Percentiles rank a stretch among this genome's conserved stretches.
phyloP scores from a whole-genome alignment of 257 asterid species.

The Fraxinus excelsior region DNA sequence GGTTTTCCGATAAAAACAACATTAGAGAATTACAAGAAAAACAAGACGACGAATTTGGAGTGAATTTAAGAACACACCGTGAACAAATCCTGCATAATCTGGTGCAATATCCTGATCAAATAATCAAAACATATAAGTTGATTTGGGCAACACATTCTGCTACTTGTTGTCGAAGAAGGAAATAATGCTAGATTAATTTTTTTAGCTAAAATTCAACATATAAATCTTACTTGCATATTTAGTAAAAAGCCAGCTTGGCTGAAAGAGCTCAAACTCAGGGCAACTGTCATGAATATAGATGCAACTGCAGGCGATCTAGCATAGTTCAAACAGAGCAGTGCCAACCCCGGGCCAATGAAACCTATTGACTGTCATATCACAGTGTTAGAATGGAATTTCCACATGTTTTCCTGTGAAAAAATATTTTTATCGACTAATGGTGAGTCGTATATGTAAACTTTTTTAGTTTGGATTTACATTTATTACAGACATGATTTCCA shows the following conservation, averaged over 20 bases:
- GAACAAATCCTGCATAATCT: slow-evolving; percentile 81
- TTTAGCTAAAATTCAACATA: no score
- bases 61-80: slow-evolving; percentile 47
- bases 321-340: slow-evolving; percentile 75
- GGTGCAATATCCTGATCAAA: slow-evolving; percentile 88
- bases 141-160: not conserved
- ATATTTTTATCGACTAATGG: not conserved
- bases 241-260: slow-evolving; percentile 97
- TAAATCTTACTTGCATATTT: slow-evolving; percentile 83
- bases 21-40: not conserved
- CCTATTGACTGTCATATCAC: slow-evolving; percentile 67
- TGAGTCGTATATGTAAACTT: not conserved
- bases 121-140: slow-evolving; percentile 14
- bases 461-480: not conserved
- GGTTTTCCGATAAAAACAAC: not conserved
- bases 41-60: not conserved
- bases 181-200: not conserved
- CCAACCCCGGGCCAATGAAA: slow-evolving; percentile 88
- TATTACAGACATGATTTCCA: no score
- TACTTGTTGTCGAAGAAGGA: not conserved
- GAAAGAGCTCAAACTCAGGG: slow-evolving; percentile 85
- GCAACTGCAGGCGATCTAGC: slow-evolving; percentile 74
- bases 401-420: no score
- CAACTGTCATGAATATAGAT: slow-evolving; percentile 54
- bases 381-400: not conserved